Evolutionary conservation across 2,329 filamentous ascomycete genomes (phyloP).

Genomic region (Colletotrichum gigasporum): DNA sequence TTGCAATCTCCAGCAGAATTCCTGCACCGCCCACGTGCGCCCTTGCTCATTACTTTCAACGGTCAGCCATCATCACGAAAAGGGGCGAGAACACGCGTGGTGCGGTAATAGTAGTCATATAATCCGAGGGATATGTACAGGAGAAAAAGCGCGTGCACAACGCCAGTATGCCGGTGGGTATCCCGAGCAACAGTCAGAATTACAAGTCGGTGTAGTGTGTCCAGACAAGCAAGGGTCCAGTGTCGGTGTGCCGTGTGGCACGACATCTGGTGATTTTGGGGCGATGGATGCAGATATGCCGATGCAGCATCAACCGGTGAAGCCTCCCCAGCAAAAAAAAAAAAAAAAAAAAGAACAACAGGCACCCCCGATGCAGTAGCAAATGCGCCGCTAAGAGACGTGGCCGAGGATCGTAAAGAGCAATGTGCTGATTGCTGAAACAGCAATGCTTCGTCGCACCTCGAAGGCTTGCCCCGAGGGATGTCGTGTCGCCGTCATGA

Average conservation of each 20-base stretch:
- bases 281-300: slow-evolving; percentile 1
- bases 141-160: slow-evolving; percentile 19
- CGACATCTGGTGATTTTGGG: not conserved
- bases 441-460: slow-evolving; percentile 24
- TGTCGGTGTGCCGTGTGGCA: not conserved
- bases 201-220: slow-evolving; percentile 25
- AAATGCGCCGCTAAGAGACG: slow-evolving; percentile 22
- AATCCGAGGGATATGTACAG: slow-evolving; percentile 28
- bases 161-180: slow-evolving; percentile 7
- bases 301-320: not conserved
- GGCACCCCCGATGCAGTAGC: slow-evolving; percentile 19
- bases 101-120: slow-evolving; percentile 12
- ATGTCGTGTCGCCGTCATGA: slow-evolving; percentile 28
- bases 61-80: not conserved
- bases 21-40: not conserved
- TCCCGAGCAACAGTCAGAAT: slow-evolving; percentile 22
- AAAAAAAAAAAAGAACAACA: not conserved
- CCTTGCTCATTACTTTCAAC: not conserved
- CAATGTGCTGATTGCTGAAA: slow-evolving; percentile 21
- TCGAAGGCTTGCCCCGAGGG: slow-evolving; percentile 21
- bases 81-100: not conserved
- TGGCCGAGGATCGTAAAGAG: slow-evolving; percentile 25
- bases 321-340: not conserved
- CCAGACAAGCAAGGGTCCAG: slow-evolving; percentile 20
- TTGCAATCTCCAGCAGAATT: not conserved